Percentiles rank a stretch among this genome's conserved stretches.
These are phyloP conservation scores for Nannochloropsis gaditana DNA, from an alignment of 108 stramenopile species.

Conservation along the genomic window DNA sequence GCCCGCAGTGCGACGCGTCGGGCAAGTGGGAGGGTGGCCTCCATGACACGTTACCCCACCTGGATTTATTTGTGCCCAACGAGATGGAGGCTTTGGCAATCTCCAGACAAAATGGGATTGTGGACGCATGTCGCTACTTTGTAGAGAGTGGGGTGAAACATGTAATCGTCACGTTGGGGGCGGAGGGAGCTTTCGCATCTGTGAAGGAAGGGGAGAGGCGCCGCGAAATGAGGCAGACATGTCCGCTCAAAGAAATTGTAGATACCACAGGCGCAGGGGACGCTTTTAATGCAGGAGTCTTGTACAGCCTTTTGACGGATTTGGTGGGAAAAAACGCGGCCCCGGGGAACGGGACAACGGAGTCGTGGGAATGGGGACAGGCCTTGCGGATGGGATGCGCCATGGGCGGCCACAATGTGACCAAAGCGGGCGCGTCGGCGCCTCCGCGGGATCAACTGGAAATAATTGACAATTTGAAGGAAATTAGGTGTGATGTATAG, in stretches of 20 bases:
- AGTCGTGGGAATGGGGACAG: neutral
- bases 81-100: slow-evolving; percentile 17
- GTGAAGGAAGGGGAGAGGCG: neutral
- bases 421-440: neutral
- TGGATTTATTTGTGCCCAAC: neutral
- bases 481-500: neutral
- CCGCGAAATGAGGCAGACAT: neutral
- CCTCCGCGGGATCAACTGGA: neutral
- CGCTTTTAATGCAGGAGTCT: neutral
- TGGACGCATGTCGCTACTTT: neutral
- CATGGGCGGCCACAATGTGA: neutral
- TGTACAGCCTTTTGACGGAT: neutral
- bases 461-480: neutral
- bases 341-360: neutral
- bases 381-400: neutral
- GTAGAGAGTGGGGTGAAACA: neutral
- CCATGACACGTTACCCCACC: neutral
- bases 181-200: neutral
- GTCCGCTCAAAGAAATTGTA: neutral
- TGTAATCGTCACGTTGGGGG: neutral
- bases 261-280: neutral
- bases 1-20: neutral
- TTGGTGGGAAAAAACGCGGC: neutral
- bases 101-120: neutral
- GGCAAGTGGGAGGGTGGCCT: neutral